Evolutionary conservation across 108 stramenopile genomes (phyloP).

Genomic region (Asterionellopsis glacialis): DNA sequence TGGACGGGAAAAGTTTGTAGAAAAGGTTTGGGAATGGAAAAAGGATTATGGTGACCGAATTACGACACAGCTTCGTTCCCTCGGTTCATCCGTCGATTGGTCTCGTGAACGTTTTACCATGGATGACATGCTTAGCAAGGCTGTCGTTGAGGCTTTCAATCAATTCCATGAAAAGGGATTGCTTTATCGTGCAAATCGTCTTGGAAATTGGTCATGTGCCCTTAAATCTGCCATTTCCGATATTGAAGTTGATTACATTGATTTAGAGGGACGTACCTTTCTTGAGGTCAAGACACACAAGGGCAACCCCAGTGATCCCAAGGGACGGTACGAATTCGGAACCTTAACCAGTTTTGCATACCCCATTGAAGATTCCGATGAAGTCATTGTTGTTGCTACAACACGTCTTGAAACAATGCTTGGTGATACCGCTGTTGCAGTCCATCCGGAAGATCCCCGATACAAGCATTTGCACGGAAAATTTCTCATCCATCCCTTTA

Average conservation of each 20-base stretch:
- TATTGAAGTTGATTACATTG: constrained; percentile 97
- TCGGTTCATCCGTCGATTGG: constrained; percentile 96
- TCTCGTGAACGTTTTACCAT: constrained; percentile 97
- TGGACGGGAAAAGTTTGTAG: constrained; percentile 92
- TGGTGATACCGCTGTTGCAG: constrained; percentile 98
- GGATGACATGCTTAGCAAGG: constrained; percentile 93
- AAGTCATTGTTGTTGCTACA: constrained; percentile 95
- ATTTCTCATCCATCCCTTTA: constrained; percentile 94
- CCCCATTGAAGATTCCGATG: constrained; percentile 87
- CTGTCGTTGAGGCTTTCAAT: constrained; percentile 91
- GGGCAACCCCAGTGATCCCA: constrained; percentile 81
- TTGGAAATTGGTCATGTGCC: constrained; percentile 98
- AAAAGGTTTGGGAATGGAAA: constrained; percentile 99
- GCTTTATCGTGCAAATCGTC: constrained; percentile 89
- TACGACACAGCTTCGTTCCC: constrained; percentile 82
- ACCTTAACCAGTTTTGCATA: constrained; percentile 95
- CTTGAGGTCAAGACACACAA: constrained; percentile 95
- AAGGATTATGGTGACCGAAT: constrained; percentile 90
- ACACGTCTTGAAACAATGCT: constrained; percentile 99
- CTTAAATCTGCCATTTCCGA: constrained; percentile 98
- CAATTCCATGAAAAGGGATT: constrained; percentile 94
- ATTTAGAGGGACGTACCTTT: constrained; percentile 89
- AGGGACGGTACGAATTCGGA: constrained; percentile 97
- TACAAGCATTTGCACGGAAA: constrained; percentile 98
- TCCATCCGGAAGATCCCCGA: constrained; percentile 95